A percentile compares a stretch with the other conserved stretches of the same genome.
phyloP scores from a whole-genome alignment of 495 filamentous ascomycete species.

The Staphylotrichum tortipilum region DNA sequence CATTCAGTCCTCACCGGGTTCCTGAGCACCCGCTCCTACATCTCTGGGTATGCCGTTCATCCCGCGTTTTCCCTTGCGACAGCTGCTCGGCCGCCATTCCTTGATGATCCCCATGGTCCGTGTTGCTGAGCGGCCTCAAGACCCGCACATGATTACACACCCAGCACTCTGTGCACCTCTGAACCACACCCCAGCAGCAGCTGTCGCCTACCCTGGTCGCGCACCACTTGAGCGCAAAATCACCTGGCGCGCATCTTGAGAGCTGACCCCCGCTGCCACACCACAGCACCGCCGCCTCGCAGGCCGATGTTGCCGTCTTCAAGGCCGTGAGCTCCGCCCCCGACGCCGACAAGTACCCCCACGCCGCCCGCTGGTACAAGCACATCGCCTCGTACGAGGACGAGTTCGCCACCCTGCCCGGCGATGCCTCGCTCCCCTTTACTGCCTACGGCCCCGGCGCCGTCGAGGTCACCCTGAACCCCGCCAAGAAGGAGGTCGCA shows the following conservation, averaged over 20 bases:
- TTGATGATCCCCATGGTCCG: conserved; percentile 97
- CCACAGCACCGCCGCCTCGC: conserved; percentile 68
- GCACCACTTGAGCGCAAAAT: no score
- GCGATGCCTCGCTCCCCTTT: conserved; percentile 80
- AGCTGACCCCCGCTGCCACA: neutral
- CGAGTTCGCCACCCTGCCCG: conserved; percentile 83
- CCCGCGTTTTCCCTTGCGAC: conserved; percentile 3
- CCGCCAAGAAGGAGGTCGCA: conserved; percentile 84
- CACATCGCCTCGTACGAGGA: conserved; percentile 86
- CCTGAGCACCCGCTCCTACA: conserved; percentile 84
- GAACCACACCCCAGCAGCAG: conserved; percentile 32
- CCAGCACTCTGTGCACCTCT: conserved; percentile 74
- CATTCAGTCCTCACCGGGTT: conserved; percentile 92
- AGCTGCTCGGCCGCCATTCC: neutral
- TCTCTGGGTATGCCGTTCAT: conserved; percentile 62
- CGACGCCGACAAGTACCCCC: conserved; percentile 76
- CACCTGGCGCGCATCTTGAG: no score
- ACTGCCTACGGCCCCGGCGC: conserved; percentile 87
- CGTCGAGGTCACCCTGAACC: conserved; percentile 64
- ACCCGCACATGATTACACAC: conserved; percentile 80
- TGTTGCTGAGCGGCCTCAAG: conserved; percentile 99
- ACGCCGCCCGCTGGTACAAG: conserved; percentile 97
- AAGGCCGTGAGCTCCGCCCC: conserved; percentile 74
- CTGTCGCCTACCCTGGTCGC: no score
- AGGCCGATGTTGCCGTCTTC: conserved; percentile 92